phyloP scores from a whole-genome alignment of 2,329 filamentous ascomycete genomes.

The Huntiella savannae region DNA sequence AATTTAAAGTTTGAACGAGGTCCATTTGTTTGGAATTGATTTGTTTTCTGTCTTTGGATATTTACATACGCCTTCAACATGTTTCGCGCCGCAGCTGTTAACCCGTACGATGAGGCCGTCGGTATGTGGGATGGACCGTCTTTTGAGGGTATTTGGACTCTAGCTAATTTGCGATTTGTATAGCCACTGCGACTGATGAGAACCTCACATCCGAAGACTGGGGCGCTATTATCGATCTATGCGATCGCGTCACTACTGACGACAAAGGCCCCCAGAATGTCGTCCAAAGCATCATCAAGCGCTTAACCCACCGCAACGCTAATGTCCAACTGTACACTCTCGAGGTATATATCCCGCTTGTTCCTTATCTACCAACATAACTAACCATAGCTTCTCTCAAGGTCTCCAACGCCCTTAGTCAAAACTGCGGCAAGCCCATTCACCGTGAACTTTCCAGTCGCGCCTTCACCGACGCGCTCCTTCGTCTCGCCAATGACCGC shows the following conservation, averaged over 20 bases:
- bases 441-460: slow-evolving; percentile 80
- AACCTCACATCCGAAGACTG: slow-evolving; percentile 75
- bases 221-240: slow-evolving; percentile 45
- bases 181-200: slow-evolving; percentile 77
- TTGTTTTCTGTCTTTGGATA: too few species aligned
- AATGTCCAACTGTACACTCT: slow-evolving; percentile 93
- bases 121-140: slow-evolving; percentile 24
- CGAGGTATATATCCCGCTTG: slow-evolving; percentile 33
- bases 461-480: slow-evolving; percentile 82
- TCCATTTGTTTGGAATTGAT: too few species aligned
- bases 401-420: slow-evolving; percentile 77
- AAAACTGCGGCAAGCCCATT: slow-evolving; percentile 74
- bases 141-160: too few species aligned
- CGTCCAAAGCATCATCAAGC: slow-evolving; percentile 77
- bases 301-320: slow-evolving; percentile 79
- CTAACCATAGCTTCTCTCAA: slow-evolving; percentile 18
- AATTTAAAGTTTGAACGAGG: too few species aligned
- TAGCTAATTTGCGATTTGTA: neutral
- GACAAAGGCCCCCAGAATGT: slow-evolving; percentile 55
- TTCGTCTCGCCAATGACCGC: slow-evolving; percentile 79
- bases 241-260: slow-evolving; percentile 38
- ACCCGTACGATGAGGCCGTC: slow-evolving; percentile 40
- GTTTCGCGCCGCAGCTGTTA: slow-evolving; percentile 38
- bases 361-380: neutral
- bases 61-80: slow-evolving; percentile 21